Base-by-base conservation (phyloP, 2,329 filamentous ascomycete species). In the Penicillium psychrosexuale region DNA sequence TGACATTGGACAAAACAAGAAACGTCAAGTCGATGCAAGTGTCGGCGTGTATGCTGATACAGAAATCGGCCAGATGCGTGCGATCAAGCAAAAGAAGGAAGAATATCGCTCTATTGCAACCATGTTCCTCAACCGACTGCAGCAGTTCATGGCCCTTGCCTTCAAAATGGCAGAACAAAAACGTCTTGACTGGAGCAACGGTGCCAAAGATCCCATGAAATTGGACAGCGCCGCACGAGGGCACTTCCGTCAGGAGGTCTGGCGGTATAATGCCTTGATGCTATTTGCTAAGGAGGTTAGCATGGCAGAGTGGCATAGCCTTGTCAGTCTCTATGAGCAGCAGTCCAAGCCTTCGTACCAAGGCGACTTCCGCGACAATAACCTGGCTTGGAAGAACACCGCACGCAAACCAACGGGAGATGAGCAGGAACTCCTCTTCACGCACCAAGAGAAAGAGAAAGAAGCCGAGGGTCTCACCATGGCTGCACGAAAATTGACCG, bases 71-170 rank as follows among this genome's bases (percentile, higher is more conserved):
- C 88, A 90, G 63, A 97, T 99, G 93, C 86, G 90, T 51, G 92
- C 96, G 38, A 84, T 99, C 27, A 90, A 91, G 64, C 91, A 97
- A 72, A 97, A 96, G 82, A 94, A 91, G 72, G 89, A 95, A 60
- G 87, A 90, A 69, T 99, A 97, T 67, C 80, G 87, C 53, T 80
- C 85, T 13, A 90, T 96, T 69, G 91, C 87, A 62, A 77, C 81
- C 22, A 76, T 83, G 50, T 97, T 97, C 69, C 82, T 96, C 66
- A 84, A 86, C 58, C 84, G 92, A 44, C 79, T 97, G 13, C 86
- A 89, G 60, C 86, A 90, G 49, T 93, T 92, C 70, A 88, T 97
- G 83, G 84, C 86, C 19, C 81, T 86, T 44, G 89, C 90, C 55
- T 96, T 96, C 65, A 88, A 88, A 45, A 82, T 85, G 56, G 86